A percentile compares a stretch with the other conserved stretches of the same genome.
These are phyloP conservation scores for Mikania micrantha DNA, from an alignment of 129 eudicot species.

Conservation along the genomic window DNA sequence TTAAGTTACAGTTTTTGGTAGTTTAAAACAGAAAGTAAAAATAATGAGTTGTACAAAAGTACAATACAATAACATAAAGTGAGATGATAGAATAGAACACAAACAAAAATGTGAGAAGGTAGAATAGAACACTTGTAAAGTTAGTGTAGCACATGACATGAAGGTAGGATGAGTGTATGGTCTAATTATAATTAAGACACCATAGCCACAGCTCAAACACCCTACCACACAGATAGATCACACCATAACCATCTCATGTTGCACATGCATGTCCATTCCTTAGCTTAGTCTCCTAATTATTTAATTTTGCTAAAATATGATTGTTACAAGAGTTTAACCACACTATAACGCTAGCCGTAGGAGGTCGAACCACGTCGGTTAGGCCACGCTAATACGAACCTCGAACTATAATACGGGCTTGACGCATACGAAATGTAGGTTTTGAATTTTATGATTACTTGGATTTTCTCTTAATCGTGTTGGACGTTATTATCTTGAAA, in stretches of 20 bases:
- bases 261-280: background rate
- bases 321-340: too few relatives aligned
- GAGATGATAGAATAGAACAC: background rate
- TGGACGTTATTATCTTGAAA: too few relatives aligned
- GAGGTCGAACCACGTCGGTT: too few relatives aligned
- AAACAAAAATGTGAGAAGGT: background rate
- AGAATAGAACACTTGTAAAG: slow-evolving; percentile 36
- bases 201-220: slow-evolving; percentile 38
- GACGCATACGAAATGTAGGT: too few relatives aligned
- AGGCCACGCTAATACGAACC: too few relatives aligned
- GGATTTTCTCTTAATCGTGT: too few relatives aligned
- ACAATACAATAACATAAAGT: too few relatives aligned
- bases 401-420: too few relatives aligned
- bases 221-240: slow-evolving; percentile 38
- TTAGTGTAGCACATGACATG: slow-evolving; percentile 37
- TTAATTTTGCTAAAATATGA: background rate
- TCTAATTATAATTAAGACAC: slow-evolving; percentile 22
- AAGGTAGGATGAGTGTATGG: slow-evolving; percentile 30
- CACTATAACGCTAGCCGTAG: too few relatives aligned
- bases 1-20: too few relatives aligned
- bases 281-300: background rate
- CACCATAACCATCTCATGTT: slow-evolving; percentile 28
- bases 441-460: too few relatives aligned
- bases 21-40: too few relatives aligned
- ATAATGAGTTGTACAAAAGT: background rate